Conservation (phyloP, 176 grass and related monocot species). For the Oryza coarctata region DNA sequence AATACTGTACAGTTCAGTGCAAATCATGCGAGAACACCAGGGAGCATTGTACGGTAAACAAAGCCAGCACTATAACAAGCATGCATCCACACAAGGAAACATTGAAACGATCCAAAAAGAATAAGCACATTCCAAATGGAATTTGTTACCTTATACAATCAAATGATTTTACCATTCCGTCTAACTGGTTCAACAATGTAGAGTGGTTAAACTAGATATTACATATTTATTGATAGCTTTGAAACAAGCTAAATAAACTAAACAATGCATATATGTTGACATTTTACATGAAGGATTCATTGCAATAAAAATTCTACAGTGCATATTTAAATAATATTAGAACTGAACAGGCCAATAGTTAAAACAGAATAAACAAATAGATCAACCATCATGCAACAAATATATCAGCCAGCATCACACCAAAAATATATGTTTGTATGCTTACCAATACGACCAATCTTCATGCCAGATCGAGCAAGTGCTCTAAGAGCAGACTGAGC, state of each 20-base stretch:
- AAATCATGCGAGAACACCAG: background rate
- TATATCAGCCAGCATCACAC: background rate
- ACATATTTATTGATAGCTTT: background rate
- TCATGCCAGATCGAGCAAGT: slow-evolving; percentile 56
- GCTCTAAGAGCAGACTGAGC: slow-evolving; percentile 53
- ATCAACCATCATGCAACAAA: background rate
- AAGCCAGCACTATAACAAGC: background rate
- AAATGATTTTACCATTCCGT: background rate
- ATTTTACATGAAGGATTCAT: background rate
- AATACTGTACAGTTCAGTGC: background rate
- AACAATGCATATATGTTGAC: background rate
- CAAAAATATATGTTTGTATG: background rate
- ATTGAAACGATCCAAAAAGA: background rate
- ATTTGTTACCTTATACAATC: background rate
- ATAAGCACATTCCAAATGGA: background rate
- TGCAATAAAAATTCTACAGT: too few relatives aligned
- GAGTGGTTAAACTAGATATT: background rate
- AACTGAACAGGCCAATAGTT: background rate
- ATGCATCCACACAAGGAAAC: background rate
- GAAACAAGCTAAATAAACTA: background rate
- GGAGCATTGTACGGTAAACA: background rate
- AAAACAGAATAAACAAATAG: background rate
- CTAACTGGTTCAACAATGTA: background rate
- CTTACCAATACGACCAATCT: slow-evolving; percentile 65
- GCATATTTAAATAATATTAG: too few relatives aligned